Conservation (phyloP, 192 early-diverging fungal species). For the Entomortierella chlamydospora region DNA sequence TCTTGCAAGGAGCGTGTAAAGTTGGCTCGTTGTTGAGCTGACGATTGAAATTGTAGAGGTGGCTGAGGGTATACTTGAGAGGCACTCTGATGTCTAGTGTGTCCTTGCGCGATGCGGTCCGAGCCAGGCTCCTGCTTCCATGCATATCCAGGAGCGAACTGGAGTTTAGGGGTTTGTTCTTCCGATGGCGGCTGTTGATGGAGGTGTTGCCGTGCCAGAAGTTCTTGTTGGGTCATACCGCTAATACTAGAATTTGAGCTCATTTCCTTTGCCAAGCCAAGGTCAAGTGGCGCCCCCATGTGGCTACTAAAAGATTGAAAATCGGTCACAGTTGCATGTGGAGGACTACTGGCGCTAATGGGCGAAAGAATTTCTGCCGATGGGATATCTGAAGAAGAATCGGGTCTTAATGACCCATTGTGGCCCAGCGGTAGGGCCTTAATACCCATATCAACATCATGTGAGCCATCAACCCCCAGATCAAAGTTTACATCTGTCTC, state of each 20-base stretch:
- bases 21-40: conserved; percentile 13
- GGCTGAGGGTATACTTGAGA: conserved; percentile 22
- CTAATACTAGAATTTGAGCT: conserved; percentile 1
- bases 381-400: not conserved
- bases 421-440: not conserved
- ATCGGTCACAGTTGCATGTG: not conserved
- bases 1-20: conserved; percentile 33
- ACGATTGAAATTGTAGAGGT: conserved; percentile 5
- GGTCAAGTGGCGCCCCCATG: conserved; percentile 4
- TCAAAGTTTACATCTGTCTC: conserved; percentile 8
- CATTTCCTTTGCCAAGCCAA: not conserved
- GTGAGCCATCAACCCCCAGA: not conserved
- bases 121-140: conserved; percentile 19
- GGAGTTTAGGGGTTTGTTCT: conserved; percentile 19
- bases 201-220: conserved; percentile 10
- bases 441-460: not conserved
- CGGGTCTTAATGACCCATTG: not conserved
- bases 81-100: conserved; percentile 32
- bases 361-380: conserved; percentile 6
- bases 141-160: conserved; percentile 21
- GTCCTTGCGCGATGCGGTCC: conserved; percentile 4
- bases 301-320: conserved; percentile 13
- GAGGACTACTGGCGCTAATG: not conserved
- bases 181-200: not conserved
- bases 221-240: not conserved